Percentiles rank a stretch among this genome's conserved stretches.
These are phyloP conservation scores for Schizosaccharomyces versatilis DNA, from an alignment of 1,139 yeast genomes.

Conservation along the genomic window DNA sequence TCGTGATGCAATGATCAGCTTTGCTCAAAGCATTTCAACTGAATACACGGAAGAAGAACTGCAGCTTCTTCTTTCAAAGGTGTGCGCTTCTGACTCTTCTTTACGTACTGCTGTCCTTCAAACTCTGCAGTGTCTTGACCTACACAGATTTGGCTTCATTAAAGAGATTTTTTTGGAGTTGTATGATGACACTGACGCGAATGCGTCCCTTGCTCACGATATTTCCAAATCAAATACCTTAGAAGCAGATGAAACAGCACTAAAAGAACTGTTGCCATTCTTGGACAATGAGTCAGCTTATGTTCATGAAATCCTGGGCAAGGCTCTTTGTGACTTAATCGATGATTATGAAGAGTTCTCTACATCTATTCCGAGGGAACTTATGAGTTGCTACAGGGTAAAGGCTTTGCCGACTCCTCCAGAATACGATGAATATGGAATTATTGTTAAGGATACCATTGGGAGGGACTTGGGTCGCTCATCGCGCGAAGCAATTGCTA, in stretches of 20 bases:
- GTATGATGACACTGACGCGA: slow-evolving; percentile 47
- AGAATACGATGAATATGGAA: slow-evolving; percentile 53
- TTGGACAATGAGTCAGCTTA: slow-evolving; percentile 39
- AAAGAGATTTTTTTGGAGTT: slow-evolving; percentile 59
- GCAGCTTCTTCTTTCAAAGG: slow-evolving; percentile 32
- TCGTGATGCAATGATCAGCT: slow-evolving; percentile 56
- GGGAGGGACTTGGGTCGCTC: slow-evolving; percentile 20
- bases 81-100: slow-evolving; percentile 41
- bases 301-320: slow-evolving; percentile 10
- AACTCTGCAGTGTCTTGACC: slow-evolving; percentile 61
- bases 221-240: slow-evolving; percentile 70
- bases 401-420: slow-evolving; percentile 62
- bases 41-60: slow-evolving; percentile 38
- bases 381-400: slow-evolving; percentile 34
- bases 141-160: slow-evolving; percentile 33
- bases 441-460: slow-evolving; percentile 39
- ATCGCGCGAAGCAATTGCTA: slow-evolving; percentile 22
- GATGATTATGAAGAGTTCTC: slow-evolving; percentile 26
- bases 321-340: slow-evolving; percentile 38
- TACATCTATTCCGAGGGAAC: slow-evolving; percentile 21
- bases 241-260: slow-evolving; percentile 25
- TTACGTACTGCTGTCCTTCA: slow-evolving; percentile 65
- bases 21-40: slow-evolving; percentile 54
- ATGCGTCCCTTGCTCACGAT: slow-evolving; percentile 46
- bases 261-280: slow-evolving; percentile 27